Conservation (phyloP, 2,329 filamentous ascomycete genomes). For the Cladobotryum protrusum region DNA sequence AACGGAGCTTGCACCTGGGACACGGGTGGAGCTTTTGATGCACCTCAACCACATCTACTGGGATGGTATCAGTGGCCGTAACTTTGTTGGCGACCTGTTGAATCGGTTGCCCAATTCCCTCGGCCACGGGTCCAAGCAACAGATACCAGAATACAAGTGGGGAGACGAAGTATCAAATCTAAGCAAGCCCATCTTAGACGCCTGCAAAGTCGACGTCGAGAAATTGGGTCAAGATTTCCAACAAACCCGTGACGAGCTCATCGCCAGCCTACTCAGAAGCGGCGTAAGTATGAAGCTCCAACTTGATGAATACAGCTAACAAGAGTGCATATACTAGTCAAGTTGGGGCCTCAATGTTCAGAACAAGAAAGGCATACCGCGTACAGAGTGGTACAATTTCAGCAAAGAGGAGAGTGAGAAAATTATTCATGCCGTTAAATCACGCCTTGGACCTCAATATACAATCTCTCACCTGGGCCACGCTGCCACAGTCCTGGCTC, state of each 20-base stretch:
- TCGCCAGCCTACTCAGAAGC: too few relatives aligned
- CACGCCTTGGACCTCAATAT: constrained; percentile 6
- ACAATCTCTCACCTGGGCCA: constrained; percentile 9
- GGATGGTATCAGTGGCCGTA: constrained; percentile 9
- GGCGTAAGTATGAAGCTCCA: too few relatives aligned
- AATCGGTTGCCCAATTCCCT: neutral
- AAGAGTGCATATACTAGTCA: too few relatives aligned
- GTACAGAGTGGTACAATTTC: constrained; percentile 3
- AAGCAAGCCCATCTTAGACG: too few relatives aligned
- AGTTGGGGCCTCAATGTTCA: too few relatives aligned
- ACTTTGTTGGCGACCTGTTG: constrained; percentile 6
- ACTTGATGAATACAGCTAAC: too few relatives aligned
- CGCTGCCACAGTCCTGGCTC: constrained; percentile 6
- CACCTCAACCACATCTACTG: constrained; percentile 10
- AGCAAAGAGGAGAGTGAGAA: neutral
- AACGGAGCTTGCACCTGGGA: neutral
- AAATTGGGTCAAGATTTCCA: too few relatives aligned
- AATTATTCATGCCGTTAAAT: constrained; percentile 6
- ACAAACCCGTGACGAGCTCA: too few relatives aligned
- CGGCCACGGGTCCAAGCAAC: neutral
- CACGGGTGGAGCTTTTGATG: constrained; percentile 2
- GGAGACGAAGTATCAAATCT: too few relatives aligned
- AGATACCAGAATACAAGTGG: neutral
- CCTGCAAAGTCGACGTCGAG: too few relatives aligned
- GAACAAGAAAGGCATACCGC: constrained; percentile 6